A percentile compares a stretch with the other conserved stretches of the same genome.
phyloP scores from a whole-genome alignment of 148 eudicot genomes.

The Rhododendron vialii region DNA sequence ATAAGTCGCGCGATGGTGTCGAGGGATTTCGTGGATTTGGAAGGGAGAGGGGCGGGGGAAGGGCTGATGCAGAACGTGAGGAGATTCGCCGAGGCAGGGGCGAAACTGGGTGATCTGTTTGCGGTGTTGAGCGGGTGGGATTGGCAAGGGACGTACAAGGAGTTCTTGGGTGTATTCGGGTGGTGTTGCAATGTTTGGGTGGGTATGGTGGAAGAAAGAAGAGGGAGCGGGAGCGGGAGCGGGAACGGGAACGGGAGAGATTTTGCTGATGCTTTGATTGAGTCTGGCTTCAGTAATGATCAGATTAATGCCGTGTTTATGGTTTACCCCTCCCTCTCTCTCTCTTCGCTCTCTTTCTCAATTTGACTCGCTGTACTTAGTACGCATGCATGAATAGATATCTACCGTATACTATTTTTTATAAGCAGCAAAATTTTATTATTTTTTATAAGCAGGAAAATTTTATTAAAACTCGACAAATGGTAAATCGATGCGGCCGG shows the following conservation, averaged over 20 bases:
- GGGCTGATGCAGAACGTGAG: neutral
- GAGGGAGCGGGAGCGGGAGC: neutral
- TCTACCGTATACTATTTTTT: too few species aligned
- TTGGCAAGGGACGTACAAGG: conserved; percentile 1
- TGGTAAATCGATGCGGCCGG: too few species aligned
- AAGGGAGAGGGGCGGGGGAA: neutral
- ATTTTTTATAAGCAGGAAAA: too few species aligned
- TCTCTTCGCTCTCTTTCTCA: neutral
- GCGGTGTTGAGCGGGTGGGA: neutral
- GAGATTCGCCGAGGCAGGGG: neutral
- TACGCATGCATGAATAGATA: neutral
- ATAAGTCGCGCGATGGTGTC: neutral
- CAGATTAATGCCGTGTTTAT: neutral
- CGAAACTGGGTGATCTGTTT: neutral
- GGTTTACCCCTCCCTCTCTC: neutral
- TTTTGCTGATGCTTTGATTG: neutral
- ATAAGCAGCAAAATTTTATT: too few species aligned
- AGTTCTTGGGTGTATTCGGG: neutral
- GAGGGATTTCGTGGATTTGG: neutral
- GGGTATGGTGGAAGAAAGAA: conserved; percentile 6
- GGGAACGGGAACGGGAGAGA: neutral
- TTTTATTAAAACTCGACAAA: too few species aligned
- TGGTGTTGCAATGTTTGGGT: neutral
- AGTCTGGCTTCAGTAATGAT: neutral
- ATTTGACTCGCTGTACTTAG: neutral